A percentile compares a stretch with the other conserved stretches of the same genome.
Evolutionary conservation across 352 stramenopile species (phyloP).

Genomic region (Globisporangium acanthophoron): DNA sequence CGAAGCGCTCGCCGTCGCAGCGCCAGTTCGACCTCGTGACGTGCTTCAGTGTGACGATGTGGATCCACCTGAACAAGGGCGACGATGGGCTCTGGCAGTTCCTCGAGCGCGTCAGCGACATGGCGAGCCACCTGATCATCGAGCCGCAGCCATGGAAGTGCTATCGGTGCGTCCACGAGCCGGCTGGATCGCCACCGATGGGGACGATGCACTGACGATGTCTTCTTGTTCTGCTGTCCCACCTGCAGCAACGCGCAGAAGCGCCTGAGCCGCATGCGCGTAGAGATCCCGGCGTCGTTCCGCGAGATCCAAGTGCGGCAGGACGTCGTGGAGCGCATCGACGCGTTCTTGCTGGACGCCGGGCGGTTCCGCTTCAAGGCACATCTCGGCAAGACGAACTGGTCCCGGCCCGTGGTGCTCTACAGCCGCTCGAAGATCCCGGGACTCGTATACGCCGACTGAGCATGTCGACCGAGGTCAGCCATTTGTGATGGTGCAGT

Average conservation of each 20-base stretch:
- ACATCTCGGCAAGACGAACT: slow-evolving; percentile 75
- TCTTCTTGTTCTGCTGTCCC: background rate
- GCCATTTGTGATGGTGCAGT: background rate
- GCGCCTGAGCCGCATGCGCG: slow-evolving; percentile 46
- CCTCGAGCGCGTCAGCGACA: slow-evolving; percentile 49
- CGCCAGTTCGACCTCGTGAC: slow-evolving; percentile 68
- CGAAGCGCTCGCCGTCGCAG: slow-evolving; percentile 27
- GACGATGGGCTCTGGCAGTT: slow-evolving; percentile 76
- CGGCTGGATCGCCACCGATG: too few species aligned
- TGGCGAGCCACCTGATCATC: slow-evolving; percentile 68
- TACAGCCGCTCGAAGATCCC: slow-evolving; percentile 55
- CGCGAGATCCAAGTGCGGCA: slow-evolving; percentile 47
- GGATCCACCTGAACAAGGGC: slow-evolving; percentile 84
- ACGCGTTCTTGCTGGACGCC: slow-evolving; percentile 47
- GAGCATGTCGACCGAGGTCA: background rate
- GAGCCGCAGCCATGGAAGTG: slow-evolving; percentile 85
- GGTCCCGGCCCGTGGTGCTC: slow-evolving; percentile 62
- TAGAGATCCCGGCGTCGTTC: slow-evolving; percentile 55
- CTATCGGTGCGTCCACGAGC: slow-evolving; percentile 43
- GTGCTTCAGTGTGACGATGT: slow-evolving; percentile 86
- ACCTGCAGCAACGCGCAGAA: slow-evolving; percentile 47
- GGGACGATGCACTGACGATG: background rate
- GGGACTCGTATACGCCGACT: slow-evolving; percentile 32
- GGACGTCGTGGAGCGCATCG: slow-evolving; percentile 63
- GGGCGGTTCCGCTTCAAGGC: slow-evolving; percentile 61